phyloP scores from a whole-genome alignment of 768 basidiomycete species.

The Trametes gibbosa region DNA sequence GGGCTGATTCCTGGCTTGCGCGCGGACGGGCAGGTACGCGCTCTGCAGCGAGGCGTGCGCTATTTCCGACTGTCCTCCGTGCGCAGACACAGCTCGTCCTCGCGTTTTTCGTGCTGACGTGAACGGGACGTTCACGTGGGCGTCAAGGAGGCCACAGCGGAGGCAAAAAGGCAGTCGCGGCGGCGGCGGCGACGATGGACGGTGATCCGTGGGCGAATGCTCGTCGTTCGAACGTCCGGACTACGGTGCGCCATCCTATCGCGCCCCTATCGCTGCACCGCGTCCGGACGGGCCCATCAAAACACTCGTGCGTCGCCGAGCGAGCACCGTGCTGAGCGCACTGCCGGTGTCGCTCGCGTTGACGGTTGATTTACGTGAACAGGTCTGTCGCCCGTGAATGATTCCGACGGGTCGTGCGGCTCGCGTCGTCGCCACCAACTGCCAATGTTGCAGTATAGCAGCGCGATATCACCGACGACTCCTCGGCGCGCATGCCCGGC shows the following conservation, averaged over 20 bases:
- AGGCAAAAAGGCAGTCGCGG: too few species aligned
- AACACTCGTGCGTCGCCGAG: neutral
- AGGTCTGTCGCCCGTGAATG: neutral
- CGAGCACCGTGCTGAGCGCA: too few species aligned
- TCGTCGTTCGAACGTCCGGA: slow-evolving; percentile 13
- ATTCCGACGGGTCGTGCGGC: too few species aligned
- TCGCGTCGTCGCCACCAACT: neutral
- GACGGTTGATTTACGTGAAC: slow-evolving; percentile 5
- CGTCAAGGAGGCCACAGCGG: neutral
- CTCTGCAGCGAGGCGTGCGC: neutral
- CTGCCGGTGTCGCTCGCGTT: too few species aligned
- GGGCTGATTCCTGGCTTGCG: too few species aligned
- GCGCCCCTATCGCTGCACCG: slow-evolving; percentile 3
- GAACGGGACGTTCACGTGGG: neutral
- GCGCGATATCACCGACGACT: too few species aligned
- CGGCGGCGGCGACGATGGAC: too few species aligned
- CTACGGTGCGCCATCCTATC: slow-evolving; percentile 18
- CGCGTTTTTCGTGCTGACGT: too few species aligned
- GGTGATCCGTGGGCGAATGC: neutral
- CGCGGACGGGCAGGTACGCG: too few species aligned
- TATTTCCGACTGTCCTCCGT: neutral
- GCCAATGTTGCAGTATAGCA: neutral
- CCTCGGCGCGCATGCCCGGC: too few species aligned
- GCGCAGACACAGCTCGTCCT: too few species aligned
- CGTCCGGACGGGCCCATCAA: slow-evolving; percentile 3